These are phyloP conservation scores for Candida boleticola DNA, from an alignment of 805 yeast species.

Conservation along the genomic window DNA sequence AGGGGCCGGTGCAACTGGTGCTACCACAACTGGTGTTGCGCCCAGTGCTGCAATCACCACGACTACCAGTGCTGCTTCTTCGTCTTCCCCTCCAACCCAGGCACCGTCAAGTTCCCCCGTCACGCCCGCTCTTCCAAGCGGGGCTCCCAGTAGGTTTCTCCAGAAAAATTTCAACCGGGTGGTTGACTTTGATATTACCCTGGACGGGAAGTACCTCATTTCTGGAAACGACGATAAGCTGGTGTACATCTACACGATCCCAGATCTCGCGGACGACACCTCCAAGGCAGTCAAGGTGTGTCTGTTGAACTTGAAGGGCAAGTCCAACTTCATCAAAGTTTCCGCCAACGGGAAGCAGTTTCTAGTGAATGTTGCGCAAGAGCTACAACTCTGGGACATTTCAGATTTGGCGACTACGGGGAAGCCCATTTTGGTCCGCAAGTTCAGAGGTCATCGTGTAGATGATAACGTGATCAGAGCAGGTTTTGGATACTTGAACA, in stretches of 20 bases:
- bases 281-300: slow-evolving; percentile 38
- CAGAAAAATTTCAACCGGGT: slow-evolving; percentile 45
- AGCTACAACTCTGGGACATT: slow-evolving; percentile 80
- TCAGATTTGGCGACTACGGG: slow-evolving; percentile 24
- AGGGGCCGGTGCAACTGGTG: slow-evolving; percentile 1
- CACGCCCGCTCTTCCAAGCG: not conserved
- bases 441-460: slow-evolving; percentile 72
- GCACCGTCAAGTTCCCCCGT: not conserved
- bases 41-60: not conserved
- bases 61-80: not conserved
- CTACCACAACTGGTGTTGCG: not conserved
- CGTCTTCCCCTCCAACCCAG: not conserved
- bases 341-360: slow-evolving; percentile 53
- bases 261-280: slow-evolving; percentile 28
- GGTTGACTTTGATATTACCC: slow-evolving; percentile 66
- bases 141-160: slow-evolving; percentile 1
- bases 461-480: slow-evolving; percentile 69
- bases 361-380: slow-evolving; percentile 68
- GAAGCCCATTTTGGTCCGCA: slow-evolving; percentile 55
- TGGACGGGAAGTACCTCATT: slow-evolving; percentile 59
- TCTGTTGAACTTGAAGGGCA: slow-evolving; percentile 51
- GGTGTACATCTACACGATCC: slow-evolving; percentile 59
- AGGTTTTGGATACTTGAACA: slow-evolving; percentile 62
- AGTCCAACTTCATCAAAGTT: slow-evolving; percentile 62
- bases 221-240: slow-evolving; percentile 64